These are phyloP conservation scores for Rhexocercosporidium sp. DNA, from an alignment of 2,329 filamentous ascomycete genomes.

Conservation along the genomic window DNA sequence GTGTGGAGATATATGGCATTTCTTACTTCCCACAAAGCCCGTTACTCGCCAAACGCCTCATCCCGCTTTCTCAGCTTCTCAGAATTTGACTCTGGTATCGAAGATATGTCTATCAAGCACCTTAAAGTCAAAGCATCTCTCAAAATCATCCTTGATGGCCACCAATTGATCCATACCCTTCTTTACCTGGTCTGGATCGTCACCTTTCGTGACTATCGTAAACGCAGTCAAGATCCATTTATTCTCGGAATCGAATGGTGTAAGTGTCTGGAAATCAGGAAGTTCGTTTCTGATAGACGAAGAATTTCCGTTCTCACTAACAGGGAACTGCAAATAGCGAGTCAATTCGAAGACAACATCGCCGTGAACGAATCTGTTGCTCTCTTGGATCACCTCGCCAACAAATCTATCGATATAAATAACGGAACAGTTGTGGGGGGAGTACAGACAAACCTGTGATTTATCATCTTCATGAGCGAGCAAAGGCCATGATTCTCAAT, in stretches of 20 bases:
- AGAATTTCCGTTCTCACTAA: slow-evolving; percentile 36
- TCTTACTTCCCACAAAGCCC: neutral
- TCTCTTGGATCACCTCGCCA: slow-evolving; percentile 34
- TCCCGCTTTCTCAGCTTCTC: neutral
- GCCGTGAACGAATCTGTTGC: slow-evolving; percentile 37
- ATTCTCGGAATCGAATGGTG: slow-evolving; percentile 52
- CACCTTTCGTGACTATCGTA: slow-evolving; percentile 59
- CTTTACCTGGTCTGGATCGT: slow-evolving; percentile 58
- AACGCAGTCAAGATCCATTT: slow-evolving; percentile 63
- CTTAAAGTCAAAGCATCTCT: slow-evolving; percentile 58
- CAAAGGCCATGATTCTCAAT: slow-evolving; percentile 49
- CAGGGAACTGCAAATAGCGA: slow-evolving; percentile 35
- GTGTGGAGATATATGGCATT: neutral
- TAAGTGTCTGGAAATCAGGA: slow-evolving; percentile 53
- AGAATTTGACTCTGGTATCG: slow-evolving; percentile 52
- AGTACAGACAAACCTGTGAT: slow-evolving; percentile 52
- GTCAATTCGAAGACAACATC: slow-evolving; percentile 39
- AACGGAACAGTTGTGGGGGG: neutral
- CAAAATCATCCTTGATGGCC: slow-evolving; percentile 52
- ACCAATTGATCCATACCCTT: slow-evolving; percentile 59
- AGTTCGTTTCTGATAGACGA: slow-evolving; percentile 41
- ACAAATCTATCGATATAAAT: slow-evolving; percentile 34
- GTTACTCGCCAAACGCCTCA: slow-evolving; percentile 1
- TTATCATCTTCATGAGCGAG: slow-evolving; percentile 56
- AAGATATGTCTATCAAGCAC: slow-evolving; percentile 57